Evolutionary conservation across 768 basidiomycete species (phyloP).

Genomic region (Termitomyces sp.): DNA sequence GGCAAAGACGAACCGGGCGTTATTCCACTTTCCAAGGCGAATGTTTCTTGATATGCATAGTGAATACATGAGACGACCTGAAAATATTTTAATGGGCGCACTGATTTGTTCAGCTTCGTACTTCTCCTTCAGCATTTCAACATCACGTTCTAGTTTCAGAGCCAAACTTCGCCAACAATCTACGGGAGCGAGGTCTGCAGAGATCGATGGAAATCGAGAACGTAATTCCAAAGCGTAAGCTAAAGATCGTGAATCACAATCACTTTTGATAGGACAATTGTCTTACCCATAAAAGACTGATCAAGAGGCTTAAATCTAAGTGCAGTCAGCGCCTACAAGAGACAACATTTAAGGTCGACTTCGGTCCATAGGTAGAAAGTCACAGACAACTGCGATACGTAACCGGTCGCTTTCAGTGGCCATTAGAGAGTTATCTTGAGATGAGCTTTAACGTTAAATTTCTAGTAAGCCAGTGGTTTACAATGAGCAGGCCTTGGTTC

Average conservation of each 20-base stretch:
- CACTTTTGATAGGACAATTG: background rate
- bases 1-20: constrained; percentile 7
- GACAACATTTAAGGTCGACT: background rate
- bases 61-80: constrained; percentile 7
- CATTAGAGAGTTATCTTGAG: background rate
- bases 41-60: constrained; percentile 6
- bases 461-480: background rate
- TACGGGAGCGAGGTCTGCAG: constrained; percentile 16
- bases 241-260: constrained; percentile 10
- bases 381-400: constrained; percentile 36
- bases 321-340: constrained; percentile 36
- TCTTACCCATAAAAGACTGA: constrained; percentile 35
- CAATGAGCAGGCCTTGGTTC: background rate
- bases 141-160: constrained; percentile 34
- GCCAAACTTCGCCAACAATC: constrained; percentile 35
- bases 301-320: constrained; percentile 38
- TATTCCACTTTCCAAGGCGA: constrained; percentile 19
- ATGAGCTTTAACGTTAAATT: too few species aligned
- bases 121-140: constrained; percentile 28
- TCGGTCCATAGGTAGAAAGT: background rate
- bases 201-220: constrained; percentile 24
- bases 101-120: constrained; percentile 37
- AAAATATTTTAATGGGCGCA: constrained; percentile 15
- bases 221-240: constrained; percentile 41
- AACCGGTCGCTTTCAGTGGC: constrained; percentile 23